phyloP scores from a whole-genome alignment of 2,329 filamentous ascomycete genomes.

The Periconia sp. region DNA sequence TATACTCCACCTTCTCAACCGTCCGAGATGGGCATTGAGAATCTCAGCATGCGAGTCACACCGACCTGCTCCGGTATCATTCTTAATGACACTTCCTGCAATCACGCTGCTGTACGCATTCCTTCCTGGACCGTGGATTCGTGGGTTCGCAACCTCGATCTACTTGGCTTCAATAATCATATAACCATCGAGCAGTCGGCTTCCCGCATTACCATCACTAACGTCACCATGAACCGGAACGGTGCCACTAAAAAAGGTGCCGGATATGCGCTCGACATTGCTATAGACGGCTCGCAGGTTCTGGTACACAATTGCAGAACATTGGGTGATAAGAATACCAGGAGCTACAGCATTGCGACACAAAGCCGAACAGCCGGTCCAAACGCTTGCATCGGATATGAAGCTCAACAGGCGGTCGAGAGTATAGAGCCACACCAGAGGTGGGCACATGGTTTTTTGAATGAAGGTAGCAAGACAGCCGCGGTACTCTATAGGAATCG shows the following conservation, averaged over 20 bases:
- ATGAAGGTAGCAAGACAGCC: constrained; percentile 7
- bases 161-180: constrained; percentile 15
- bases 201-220: constrained; percentile 10
- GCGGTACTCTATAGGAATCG: constrained; percentile 11
- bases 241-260: constrained; percentile 7
- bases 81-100: constrained; percentile 5
- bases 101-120: constrained; percentile 4
- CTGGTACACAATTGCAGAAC: constrained; percentile 12
- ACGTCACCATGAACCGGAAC: constrained; percentile 13
- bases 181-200: constrained; percentile 3
- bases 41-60: constrained; percentile 11
- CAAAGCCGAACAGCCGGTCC: constrained; percentile 10
- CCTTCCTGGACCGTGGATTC: constrained; percentile 12
- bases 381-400: constrained; percentile 10
- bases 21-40: constrained; percentile 14
- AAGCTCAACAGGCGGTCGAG: constrained; percentile 8
- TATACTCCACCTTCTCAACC: constrained; percentile 11
- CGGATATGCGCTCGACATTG: constrained; percentile 15
- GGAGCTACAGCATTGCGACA: constrained; percentile 13
- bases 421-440: constrained; percentile 14
- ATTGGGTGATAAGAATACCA: constrained; percentile 5
- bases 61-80: constrained; percentile 12
- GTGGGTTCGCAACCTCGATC: constrained; percentile 15
- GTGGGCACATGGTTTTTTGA: constrained; percentile 15
- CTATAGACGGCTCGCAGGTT: constrained; percentile 9